Evolutionary conservation across 805 yeast genomes (phyloP).

Genomic region (Yamadazyma philogaea): DNA sequence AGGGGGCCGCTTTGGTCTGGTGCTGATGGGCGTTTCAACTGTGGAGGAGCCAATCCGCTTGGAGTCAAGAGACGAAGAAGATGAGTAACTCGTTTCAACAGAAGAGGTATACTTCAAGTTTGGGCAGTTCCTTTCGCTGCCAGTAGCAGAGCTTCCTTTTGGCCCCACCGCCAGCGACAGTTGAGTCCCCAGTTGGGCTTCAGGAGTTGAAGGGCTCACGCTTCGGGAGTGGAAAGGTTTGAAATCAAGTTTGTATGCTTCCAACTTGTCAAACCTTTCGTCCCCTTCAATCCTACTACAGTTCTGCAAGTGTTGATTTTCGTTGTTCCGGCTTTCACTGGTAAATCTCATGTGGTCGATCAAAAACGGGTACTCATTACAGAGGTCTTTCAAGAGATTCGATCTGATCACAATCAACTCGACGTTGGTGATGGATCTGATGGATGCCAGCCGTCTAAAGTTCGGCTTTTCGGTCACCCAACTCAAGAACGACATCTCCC

Average conservation of each 20-base stretch:
- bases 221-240: slow-evolving; percentile 16
- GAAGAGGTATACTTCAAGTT: too few species aligned
- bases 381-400: slow-evolving; percentile 51
- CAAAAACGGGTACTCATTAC: slow-evolving; percentile 56
- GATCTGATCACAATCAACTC: slow-evolving; percentile 61
- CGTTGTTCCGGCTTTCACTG: slow-evolving; percentile 47
- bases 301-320: slow-evolving; percentile 2
- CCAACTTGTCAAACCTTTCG: slow-evolving; percentile 7
- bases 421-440: slow-evolving; percentile 57
- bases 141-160: too few species aligned
- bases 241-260: slow-evolving; percentile 12
- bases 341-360: slow-evolving; percentile 58
- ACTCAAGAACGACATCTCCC: slow-evolving; percentile 70
- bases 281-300: background rate
- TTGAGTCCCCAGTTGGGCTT: background rate
- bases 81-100: too few species aligned
- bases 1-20: slow-evolving; percentile 6
- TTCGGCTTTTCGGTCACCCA: slow-evolving; percentile 33
- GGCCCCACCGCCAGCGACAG: too few species aligned
- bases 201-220: slow-evolving; percentile 14
- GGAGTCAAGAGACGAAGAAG: background rate
- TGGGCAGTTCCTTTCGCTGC: too few species aligned
- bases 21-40: slow-evolving; percentile 4
- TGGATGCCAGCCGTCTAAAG: slow-evolving; percentile 53
- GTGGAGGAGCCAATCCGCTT: background rate